Conservation (phyloP, 495 filamentous ascomycete species). For the Aspergillus funiculosus region DNA sequence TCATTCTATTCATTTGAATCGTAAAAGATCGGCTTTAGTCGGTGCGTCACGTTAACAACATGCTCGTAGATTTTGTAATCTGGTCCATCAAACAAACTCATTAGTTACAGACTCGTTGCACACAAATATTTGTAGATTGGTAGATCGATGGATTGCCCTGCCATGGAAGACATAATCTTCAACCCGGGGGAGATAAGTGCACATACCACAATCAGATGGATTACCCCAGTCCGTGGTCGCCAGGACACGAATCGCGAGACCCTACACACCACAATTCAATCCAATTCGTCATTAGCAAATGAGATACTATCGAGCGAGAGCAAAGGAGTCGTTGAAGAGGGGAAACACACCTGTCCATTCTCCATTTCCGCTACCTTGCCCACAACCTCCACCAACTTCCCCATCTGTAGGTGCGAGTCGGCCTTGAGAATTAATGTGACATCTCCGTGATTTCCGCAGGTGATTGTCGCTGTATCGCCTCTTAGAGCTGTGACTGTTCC, state of each 20-base stretch:
- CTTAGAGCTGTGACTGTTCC: constrained; percentile 76
- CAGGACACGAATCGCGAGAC: constrained; percentile 69
- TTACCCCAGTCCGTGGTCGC: constrained; percentile 73
- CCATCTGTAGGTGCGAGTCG: constrained; percentile 72
- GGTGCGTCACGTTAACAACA: constrained; percentile 84
- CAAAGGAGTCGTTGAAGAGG: no score
- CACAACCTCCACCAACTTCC: constrained; percentile 79
- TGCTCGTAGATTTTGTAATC: constrained; percentile 76
- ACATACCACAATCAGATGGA: constrained; percentile 36
- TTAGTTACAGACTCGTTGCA: background rate
- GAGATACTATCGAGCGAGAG: no score
- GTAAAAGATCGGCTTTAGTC: constrained; percentile 75
- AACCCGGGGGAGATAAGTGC: constrained; percentile 3
- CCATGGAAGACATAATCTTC: no score
- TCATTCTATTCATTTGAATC: constrained; percentile 36
- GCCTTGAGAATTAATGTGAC: constrained; percentile 68
- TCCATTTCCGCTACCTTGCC: constrained; percentile 72
- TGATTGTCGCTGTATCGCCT: constrained; percentile 76
- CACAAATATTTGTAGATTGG: background rate
- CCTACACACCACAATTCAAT: constrained; percentile 35
- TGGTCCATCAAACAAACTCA: constrained; percentile 25
- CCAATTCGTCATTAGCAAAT: background rate
- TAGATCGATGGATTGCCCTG: background rate
- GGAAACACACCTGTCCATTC: constrained; percentile 33
- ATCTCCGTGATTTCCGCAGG: constrained; percentile 57